Conservation (phyloP, 2,329 filamentous ascomycete genomes). For the Incumbomyces delicatus region DNA sequence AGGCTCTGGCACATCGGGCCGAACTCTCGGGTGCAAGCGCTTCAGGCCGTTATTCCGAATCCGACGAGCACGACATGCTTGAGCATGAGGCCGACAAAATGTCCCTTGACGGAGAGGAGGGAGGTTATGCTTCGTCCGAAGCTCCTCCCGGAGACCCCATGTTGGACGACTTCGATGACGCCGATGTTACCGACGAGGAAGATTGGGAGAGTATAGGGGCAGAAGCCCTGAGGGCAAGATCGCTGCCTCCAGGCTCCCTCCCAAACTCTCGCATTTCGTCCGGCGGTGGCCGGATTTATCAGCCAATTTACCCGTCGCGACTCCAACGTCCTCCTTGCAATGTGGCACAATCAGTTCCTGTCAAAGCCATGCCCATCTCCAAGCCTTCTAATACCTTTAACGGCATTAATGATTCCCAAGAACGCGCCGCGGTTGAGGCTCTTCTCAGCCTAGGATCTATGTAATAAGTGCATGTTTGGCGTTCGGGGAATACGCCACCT, state of each 20-base stretch:
- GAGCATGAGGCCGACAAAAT: constrained; percentile 90
- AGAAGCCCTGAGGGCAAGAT: constrained; percentile 65
- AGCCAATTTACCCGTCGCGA: constrained; percentile 22
- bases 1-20: constrained; percentile 24
- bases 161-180: constrained; percentile 71
- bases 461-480: constrained; percentile 24
- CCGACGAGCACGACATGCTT: constrained; percentile 54
- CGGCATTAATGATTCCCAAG: constrained; percentile 30
- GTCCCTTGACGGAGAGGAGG: constrained; percentile 69
- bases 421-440: constrained; percentile 40
- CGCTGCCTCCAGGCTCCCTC: constrained; percentile 30
- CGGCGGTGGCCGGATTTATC: constrained; percentile 31
- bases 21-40: constrained; percentile 51
- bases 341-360: constrained; percentile 27
- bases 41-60: constrained; percentile 65
- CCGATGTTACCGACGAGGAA: constrained; percentile 87
- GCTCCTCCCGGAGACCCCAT: constrained; percentile 51
- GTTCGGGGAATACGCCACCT: background rate
- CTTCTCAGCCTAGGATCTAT: constrained; percentile 40
- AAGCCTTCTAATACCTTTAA: constrained; percentile 23
- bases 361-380: constrained; percentile 31
- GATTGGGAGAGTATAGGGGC: constrained; percentile 89
- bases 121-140: constrained; percentile 59
- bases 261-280: constrained; percentile 23
- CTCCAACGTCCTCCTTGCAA: constrained; percentile 15